These are phyloP conservation scores for Westerdykella sp. DNA, from an alignment of 2,329 filamentous ascomycete genomes.

Conservation along the genomic window DNA sequence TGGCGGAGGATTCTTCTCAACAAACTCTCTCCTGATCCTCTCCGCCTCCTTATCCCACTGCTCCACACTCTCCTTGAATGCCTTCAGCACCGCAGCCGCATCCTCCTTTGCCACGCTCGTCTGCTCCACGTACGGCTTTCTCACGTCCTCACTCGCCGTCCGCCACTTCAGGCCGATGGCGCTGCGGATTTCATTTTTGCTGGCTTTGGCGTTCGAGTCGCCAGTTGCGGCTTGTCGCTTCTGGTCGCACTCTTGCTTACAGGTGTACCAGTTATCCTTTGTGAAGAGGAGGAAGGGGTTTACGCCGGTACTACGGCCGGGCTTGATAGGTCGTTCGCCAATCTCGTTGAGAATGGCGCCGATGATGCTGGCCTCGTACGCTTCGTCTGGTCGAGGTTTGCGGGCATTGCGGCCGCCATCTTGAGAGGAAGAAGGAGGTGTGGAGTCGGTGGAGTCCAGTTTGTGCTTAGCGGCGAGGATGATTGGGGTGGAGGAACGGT, in stretches of 20 bases:
- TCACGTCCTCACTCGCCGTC: conserved; percentile 62
- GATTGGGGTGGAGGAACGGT: conserved; percentile 12
- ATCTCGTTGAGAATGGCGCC: conserved; percentile 54
- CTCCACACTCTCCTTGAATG: conserved; percentile 56
- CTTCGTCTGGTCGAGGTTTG: conserved; percentile 30
- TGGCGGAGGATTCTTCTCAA: conserved; percentile 30
- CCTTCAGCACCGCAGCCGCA: conserved; percentile 53
- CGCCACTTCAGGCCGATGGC: conserved; percentile 91
- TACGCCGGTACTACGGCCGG: conserved; percentile 61
- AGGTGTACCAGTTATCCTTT: conserved; percentile 61
- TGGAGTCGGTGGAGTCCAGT: background rate
- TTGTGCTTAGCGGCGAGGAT: conserved; percentile 13
- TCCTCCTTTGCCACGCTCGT: conserved; percentile 63
- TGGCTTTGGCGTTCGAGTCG: conserved; percentile 61
- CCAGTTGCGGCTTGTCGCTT: conserved; percentile 59
- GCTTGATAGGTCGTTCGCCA: conserved; percentile 68
- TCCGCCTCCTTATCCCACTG: conserved; percentile 67
- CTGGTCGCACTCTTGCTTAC: conserved; percentile 61
- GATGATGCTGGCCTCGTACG: conserved; percentile 54
- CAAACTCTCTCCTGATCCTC: conserved; percentile 41
- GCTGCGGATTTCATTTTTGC: conserved; percentile 68
- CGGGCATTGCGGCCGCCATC: conserved; percentile 14
- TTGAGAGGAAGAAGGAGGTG: background rate
- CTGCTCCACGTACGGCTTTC: conserved; percentile 70
- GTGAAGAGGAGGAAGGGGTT: conserved; percentile 90